Conservation (phyloP, 768 basidiomycete species). For the Pholiota molesta region DNA sequence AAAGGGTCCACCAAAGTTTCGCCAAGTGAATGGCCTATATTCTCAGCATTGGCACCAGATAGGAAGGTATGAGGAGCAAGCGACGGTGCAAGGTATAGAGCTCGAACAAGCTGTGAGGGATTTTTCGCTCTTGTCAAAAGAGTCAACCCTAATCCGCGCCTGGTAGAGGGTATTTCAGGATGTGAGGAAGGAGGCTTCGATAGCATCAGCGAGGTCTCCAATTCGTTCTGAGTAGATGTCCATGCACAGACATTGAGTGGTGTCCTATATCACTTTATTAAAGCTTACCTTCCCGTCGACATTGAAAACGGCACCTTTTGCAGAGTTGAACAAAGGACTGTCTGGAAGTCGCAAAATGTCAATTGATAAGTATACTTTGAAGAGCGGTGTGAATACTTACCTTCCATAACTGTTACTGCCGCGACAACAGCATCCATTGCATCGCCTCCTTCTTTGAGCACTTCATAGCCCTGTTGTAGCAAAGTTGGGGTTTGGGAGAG, state of each 20-base stretch:
- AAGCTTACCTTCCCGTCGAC: constrained; percentile 66
- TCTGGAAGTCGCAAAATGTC: constrained; percentile 42
- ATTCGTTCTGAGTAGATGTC: constrained; percentile 61
- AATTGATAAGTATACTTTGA: not conserved
- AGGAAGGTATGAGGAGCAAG: constrained; percentile 71
- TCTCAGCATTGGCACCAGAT: constrained; percentile 67
- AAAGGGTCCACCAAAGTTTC: constrained; percentile 66
- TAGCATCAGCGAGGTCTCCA: constrained; percentile 82
- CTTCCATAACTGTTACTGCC: constrained; percentile 75
- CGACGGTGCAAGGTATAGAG: constrained; percentile 69
- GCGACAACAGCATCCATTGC: constrained; percentile 84
- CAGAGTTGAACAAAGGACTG: constrained; percentile 77
- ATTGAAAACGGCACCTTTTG: constrained; percentile 85
- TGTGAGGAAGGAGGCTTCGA: constrained; percentile 74
- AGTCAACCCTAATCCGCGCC: constrained; percentile 67
- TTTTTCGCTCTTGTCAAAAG: constrained; percentile 71
- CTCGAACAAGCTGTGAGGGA: constrained; percentile 70
- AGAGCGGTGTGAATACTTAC: constrained; percentile 33
- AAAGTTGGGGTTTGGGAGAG: not conserved
- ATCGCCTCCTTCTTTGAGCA: constrained; percentile 70
- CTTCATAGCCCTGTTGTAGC: constrained; percentile 50
- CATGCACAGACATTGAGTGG: not conserved
- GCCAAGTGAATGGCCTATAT: constrained; percentile 57
- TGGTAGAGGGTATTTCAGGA: constrained; percentile 55
- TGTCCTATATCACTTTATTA: not conserved